Evolutionary conservation across 148 eudicot genomes (phyloP).

Genomic region (Heliosperma pusillum): DNA sequence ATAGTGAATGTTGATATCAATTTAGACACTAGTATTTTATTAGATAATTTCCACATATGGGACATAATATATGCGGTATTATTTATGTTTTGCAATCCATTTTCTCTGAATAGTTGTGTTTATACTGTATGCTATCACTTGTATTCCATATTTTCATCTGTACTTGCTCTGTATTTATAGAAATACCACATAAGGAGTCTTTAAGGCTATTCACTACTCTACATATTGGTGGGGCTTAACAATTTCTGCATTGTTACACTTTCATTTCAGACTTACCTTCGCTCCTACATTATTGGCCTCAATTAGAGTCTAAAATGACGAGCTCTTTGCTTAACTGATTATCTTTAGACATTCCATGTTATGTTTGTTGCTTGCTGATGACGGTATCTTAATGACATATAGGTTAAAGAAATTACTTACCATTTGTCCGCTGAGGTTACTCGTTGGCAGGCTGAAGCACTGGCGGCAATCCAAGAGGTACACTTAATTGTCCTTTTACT

Average conservation of each 20-base stretch:
- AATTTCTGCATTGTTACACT: background rate
- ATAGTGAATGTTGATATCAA: background rate
- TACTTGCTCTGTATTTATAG: background rate
- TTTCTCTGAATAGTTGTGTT: background rate
- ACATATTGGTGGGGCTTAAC: too few relatives aligned
- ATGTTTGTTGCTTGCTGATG: constrained; percentile 3
- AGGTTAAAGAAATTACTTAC: constrained; percentile 65
- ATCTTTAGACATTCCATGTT: background rate
- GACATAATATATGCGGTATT: background rate
- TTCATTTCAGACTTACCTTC: background rate
- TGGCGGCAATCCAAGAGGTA: constrained; percentile 78
- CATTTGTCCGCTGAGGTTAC: constrained; percentile 27
- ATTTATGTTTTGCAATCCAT: background rate
- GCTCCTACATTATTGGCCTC: background rate
- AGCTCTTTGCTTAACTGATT: background rate
- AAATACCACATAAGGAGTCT: background rate
- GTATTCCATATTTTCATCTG: background rate
- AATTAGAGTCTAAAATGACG: background rate
- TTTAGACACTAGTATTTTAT: background rate
- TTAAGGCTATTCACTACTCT: too few relatives aligned
- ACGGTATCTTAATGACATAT: constrained; percentile 7
- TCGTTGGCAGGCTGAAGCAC: constrained; percentile 83
- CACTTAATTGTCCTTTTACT: background rate
- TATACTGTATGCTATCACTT: background rate
- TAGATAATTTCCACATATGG: background rate